Evolutionary conservation across 2,329 filamentous ascomycete species (phyloP).

Genomic region (Onygenales sp.): DNA sequence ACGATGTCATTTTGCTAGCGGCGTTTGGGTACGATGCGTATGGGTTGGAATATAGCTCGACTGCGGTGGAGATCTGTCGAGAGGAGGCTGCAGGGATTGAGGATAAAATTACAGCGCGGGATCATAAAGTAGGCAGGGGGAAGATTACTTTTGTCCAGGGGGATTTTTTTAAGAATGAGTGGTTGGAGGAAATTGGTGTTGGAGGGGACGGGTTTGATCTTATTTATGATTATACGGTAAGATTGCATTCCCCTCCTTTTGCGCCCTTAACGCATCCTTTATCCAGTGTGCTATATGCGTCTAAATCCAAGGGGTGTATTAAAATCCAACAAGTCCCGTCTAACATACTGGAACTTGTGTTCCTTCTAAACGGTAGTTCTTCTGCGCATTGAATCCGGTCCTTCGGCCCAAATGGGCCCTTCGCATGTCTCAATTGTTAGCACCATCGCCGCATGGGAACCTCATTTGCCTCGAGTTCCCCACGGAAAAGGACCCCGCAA

Average conservation of each 20-base stretch:
- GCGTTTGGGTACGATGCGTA: conserved; percentile 67
- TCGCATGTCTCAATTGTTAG: conserved; percentile 45
- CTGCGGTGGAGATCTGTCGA: conserved; percentile 33
- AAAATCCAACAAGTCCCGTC: background rate
- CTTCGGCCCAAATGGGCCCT: conserved; percentile 50
- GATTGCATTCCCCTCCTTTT: conserved; percentile 11
- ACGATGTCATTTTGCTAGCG: conserved; percentile 68
- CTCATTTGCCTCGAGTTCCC: conserved; percentile 69
- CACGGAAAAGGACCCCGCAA: conserved; percentile 55
- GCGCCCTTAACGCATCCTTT: background rate
- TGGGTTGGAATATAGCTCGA: conserved; percentile 59
- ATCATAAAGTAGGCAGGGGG: conserved; percentile 27
- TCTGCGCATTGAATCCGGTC: conserved; percentile 48
- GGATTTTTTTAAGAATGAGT: conserved; percentile 37
- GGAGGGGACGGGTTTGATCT: conserved; percentile 33
- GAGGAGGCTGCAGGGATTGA: conserved; percentile 24
- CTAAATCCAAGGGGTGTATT: too few species aligned
- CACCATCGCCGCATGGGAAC: conserved; percentile 35
- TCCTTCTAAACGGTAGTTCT: conserved; percentile 38
- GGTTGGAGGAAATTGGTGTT: conserved; percentile 26
- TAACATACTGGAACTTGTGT: background rate
- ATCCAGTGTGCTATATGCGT: background rate
- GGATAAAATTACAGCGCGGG: conserved; percentile 26
- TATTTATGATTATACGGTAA: conserved; percentile 55
- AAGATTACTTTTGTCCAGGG: conserved; percentile 33